Evolutionary conservation across 352 stramenopile species (phyloP), one percentile per base, ranked within the genome.

Genomic region (Phytopythium aichiense): DNA sequence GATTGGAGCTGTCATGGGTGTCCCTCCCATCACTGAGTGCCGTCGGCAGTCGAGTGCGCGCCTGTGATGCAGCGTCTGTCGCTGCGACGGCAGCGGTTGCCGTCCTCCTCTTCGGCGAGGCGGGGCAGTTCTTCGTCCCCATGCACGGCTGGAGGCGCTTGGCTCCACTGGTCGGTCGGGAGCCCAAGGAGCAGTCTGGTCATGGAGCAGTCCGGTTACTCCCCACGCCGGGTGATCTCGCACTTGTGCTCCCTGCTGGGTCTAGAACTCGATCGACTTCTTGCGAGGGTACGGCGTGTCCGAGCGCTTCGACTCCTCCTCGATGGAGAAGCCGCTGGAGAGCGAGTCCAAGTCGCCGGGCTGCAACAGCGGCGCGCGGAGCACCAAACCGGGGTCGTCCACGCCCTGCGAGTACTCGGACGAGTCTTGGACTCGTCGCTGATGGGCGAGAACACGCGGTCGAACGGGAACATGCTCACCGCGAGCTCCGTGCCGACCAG

Each of bases 241-340:
- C n/a, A n/a, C n/a, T n/a, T n/a, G n/a, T n/a, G n/a, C n/a, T 6
- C 38, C 46, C 2, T 33, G 22, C 22, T 53, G 2, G 22, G 51
- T 31, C 35, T 71, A 83, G 65, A 83, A 83, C 48, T 83, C 74
- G 58, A 75, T 81, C 6, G 74, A 83, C 49, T 77, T 70, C 63
- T 83, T 84, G 40, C 65, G 72, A 23, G 72, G 74, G 46, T 64
- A 72, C 20, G 59, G 28, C 22, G 62, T 64, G 13, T 43, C 63
- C 18, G 52, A 58, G 16, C 52, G 31, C 35, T 12, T 16, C 40
- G 33, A 66, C 52, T 64, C 65, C n/a, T 65, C 71, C 0, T 68
- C 59, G 48, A 75, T 56, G 3, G 64, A 71, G 43, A 83, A 13
- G 23, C 79, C 63, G 23, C 72, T 81, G 40, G 70, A 77, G 38